phyloP scores from a whole-genome alignment of 1,139 yeast genomes.

The Magnusiomyces paraingens region DNA sequence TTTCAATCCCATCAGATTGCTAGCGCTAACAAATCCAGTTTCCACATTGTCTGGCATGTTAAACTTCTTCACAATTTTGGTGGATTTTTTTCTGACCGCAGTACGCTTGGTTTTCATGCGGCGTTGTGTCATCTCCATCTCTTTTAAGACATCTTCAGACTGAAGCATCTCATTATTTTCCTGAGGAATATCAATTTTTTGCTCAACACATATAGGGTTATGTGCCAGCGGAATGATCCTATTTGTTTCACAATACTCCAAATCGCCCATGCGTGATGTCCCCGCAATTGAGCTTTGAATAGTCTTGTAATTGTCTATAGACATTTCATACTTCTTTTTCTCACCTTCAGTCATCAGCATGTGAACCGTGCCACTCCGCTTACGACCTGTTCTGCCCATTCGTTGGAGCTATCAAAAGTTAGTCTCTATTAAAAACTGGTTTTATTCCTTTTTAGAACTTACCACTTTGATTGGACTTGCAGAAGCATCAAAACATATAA shows the following conservation, averaged over 20 bases:
- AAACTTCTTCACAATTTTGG: constrained; percentile 34
- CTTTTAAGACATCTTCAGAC: constrained; percentile 58
- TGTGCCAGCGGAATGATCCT: constrained; percentile 58
- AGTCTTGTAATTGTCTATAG: constrained; percentile 76
- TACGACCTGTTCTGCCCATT: constrained; percentile 98
- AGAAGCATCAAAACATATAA: constrained; percentile 88
- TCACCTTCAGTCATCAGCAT: constrained; percentile 75
- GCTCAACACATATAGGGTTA: constrained; percentile 51
- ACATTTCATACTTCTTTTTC: constrained; percentile 68
- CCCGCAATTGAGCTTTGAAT: constrained; percentile 56
- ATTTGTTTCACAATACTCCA: constrained; percentile 38
- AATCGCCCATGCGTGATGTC: constrained; percentile 15
- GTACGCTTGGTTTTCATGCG: constrained; percentile 12
- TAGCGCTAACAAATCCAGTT: constrained; percentile 59
- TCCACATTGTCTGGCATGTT: constrained; percentile 77
- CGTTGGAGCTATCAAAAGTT: constrained; percentile 50
- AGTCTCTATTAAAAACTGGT: background rate
- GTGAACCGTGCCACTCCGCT: constrained; percentile 80
- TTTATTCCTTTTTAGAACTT: background rate
- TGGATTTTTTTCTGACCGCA: constrained; percentile 7
- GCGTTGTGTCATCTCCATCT: constrained; percentile 30
- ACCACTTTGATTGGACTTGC: constrained; percentile 81
- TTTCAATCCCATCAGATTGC: background rate
- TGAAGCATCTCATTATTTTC: constrained; percentile 53
- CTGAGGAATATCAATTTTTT: constrained; percentile 57